phyloP scores from a whole-genome alignment of 805 yeast genomes.

The Candida xyloterini region DNA sequence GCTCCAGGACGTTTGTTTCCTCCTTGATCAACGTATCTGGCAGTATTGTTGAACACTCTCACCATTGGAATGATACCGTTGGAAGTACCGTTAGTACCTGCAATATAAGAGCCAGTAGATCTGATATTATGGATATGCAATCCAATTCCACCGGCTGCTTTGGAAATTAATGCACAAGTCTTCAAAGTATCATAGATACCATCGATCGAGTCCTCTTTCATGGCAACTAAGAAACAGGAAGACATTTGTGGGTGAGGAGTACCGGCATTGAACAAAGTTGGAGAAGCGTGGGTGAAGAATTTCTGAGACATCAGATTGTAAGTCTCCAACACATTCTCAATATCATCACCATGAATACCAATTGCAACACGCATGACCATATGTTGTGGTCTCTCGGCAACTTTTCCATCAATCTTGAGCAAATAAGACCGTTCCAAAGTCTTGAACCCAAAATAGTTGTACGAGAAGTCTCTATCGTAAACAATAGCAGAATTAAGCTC shows the following conservation, averaged over 20 bases:
- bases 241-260: slow-evolving; percentile 60
- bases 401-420: slow-evolving; percentile 51
- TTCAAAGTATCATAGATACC: slow-evolving; percentile 61
- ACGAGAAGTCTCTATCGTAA: slow-evolving; percentile 62
- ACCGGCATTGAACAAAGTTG: slow-evolving; percentile 61
- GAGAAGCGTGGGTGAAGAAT: slow-evolving; percentile 60
- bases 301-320: slow-evolving; percentile 59
- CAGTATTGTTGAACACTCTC: slow-evolving; percentile 60
- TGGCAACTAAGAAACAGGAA: slow-evolving; percentile 60
- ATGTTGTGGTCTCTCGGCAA: slow-evolving; percentile 62
- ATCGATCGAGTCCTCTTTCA: slow-evolving; percentile 62
- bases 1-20: slow-evolving; percentile 68
- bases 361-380: slow-evolving; percentile 60
- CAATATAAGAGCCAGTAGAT: slow-evolving; percentile 57
- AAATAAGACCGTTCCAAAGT: slow-evolving; percentile 59
- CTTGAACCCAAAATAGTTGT: slow-evolving; percentile 60
- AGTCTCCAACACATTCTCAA: slow-evolving; percentile 50
- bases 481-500: slow-evolving; percentile 71
- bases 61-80: slow-evolving; percentile 63
- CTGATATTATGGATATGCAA: slow-evolving; percentile 59
- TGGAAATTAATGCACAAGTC: slow-evolving; percentile 59
- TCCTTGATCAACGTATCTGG: slow-evolving; percentile 64
- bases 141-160: slow-evolving; percentile 64
- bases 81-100: slow-evolving; percentile 62
- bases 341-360: slow-evolving; percentile 57